Base-by-base conservation (phyloP, 257 asterid genomes). In the Penstemon davidsonii region DNA sequence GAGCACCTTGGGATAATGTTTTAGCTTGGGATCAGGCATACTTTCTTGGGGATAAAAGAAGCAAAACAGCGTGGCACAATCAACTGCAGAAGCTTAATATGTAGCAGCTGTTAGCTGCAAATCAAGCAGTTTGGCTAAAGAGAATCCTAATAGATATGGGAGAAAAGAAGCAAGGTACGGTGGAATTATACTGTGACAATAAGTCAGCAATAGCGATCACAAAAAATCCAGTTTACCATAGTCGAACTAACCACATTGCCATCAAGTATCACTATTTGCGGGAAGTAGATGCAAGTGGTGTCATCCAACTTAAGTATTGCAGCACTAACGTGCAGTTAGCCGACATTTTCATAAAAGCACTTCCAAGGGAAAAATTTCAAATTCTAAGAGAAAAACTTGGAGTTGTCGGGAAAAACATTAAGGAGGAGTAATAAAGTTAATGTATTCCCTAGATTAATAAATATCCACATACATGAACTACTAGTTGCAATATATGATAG, bases 61-160 rank as follows among this genome's bases (percentile, higher is more conserved):
- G 37, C 59, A 54, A 54, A 19, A 54, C 13, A 54, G 9, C 9
- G 37, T 54, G 5, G 59, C 59, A 54, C 59, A 54, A 54, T 54
- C 59, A 8, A 54, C 37, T 54, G 33, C 59, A 4, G 33, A 54
- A 19, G 37, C 59, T n/a, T 25, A 54, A 54, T 54, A 54, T 9
- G 59, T 54, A 33, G 59, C 59, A n/a, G 37, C 59, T 3, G 25
- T 33, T 3, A 4, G 59, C 59, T 54, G 9, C 59, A 54, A 54
- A 54, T 54, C 59, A 54, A 54, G 59, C 59, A 54, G 13, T 54
- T 54, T 54, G 59, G 59, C 8, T 54, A 13, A 54, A 19, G 33
- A 54, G 59, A 54, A 54, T 54, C 9, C 13, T 54, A 8, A 13
- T 3, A 4, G 37, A 54, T 54, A 54, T 54, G 25, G 59, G 59